A percentile compares a stretch with the other conserved stretches of the same genome.
Conservation (phyloP, 2,329 filamentous ascomycete genomes). For the Alternaria viburni region DNA sequence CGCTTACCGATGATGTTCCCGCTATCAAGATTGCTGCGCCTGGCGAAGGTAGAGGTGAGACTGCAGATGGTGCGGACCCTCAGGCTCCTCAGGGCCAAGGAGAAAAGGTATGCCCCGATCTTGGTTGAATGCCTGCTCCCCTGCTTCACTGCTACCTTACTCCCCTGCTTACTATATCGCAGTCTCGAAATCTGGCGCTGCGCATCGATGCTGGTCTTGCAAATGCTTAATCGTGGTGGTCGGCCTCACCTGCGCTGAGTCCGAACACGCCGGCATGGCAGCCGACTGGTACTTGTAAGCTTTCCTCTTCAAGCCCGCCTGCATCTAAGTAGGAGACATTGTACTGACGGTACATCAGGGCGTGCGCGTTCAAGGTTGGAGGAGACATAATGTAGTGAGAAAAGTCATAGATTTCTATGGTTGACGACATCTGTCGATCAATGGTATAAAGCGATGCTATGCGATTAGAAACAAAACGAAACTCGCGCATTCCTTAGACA, state of each 20-base stretch:
- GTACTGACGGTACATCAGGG: neutral
- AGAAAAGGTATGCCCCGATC: neutral
- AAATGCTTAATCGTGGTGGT: neutral
- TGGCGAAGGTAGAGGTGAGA: neutral
- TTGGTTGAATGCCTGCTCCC: neutral
- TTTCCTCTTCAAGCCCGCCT: neutral
- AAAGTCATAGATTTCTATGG: conserved; percentile 3
- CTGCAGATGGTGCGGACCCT: neutral
- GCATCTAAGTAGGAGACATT: neutral
- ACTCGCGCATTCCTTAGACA: neutral
- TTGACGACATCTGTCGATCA: conserved; percentile 6
- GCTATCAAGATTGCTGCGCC: neutral
- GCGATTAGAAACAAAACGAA: conserved; percentile 5
- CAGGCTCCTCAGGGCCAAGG: neutral
- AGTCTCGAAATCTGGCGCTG: neutral
- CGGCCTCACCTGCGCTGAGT: neutral
- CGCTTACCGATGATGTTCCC: neutral
- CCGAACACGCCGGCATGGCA: neutral
- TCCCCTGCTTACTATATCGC: neutral
- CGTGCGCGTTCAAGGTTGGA: neutral
- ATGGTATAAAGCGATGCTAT: conserved; percentile 13
- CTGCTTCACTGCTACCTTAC: neutral
- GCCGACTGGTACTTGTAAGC: neutral
- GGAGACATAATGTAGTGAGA: neutral
- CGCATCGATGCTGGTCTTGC: neutral